These are phyloP conservation scores for Cichorium intybus DNA, from an alignment of 140 eudicot species.

Conservation along the genomic window DNA sequence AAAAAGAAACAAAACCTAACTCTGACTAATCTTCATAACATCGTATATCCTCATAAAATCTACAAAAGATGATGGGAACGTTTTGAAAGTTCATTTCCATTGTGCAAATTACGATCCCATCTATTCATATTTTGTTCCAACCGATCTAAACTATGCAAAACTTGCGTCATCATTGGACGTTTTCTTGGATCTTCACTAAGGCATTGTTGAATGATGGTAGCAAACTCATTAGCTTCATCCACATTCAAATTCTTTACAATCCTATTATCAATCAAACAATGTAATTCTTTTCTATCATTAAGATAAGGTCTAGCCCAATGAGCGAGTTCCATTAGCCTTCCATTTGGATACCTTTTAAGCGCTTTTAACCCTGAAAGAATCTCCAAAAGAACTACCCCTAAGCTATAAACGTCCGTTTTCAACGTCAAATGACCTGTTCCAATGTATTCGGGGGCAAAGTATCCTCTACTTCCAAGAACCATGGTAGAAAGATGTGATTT, in stretches of 20 bases:
- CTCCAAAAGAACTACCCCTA: slow-evolving; percentile 49
- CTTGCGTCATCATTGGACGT: slow-evolving; percentile 40
- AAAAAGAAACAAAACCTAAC: background rate
- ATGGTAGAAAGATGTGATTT: slow-evolving; percentile 38
- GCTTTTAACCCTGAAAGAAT: slow-evolving; percentile 41
- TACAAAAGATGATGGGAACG: background rate
- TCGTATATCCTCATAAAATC: background rate
- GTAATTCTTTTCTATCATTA: slow-evolving; percentile 15
- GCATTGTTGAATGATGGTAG: slow-evolving; percentile 37
- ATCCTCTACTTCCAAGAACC: slow-evolving; percentile 45
- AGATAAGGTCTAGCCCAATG: slow-evolving; percentile 46
- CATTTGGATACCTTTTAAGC: slow-evolving; percentile 33
- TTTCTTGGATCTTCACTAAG: slow-evolving; percentile 28
- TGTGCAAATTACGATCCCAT: background rate
- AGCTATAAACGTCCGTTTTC: slow-evolving; percentile 49
- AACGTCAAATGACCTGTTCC: slow-evolving; percentile 54
- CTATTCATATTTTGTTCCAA: slow-evolving; percentile 18
- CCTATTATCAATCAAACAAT: slow-evolving; percentile 38
- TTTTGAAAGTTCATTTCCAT: background rate
- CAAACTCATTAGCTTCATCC: slow-evolving; percentile 34
- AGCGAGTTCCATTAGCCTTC: slow-evolving; percentile 29
- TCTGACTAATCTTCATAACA: background rate
- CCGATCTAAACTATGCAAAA: slow-evolving; percentile 29
- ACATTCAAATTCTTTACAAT: slow-evolving; percentile 11
- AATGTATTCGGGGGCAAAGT: slow-evolving; percentile 52